Percentiles rank a stretch among this genome's conserved stretches.
Conservation (phyloP, 1,139 yeast species). For the Scheffersomyces cryptocercus region DNA sequence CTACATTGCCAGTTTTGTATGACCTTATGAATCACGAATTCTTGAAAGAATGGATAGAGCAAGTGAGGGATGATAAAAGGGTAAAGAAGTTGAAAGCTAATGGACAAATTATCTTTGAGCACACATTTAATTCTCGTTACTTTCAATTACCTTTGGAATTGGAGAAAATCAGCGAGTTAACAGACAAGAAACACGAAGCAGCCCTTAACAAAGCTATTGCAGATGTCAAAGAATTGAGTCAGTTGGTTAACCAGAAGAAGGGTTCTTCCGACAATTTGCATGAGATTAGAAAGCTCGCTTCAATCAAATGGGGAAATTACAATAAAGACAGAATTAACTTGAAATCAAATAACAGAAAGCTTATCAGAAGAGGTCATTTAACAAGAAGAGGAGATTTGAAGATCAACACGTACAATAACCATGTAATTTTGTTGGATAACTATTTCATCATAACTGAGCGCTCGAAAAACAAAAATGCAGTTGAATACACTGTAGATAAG, state of each 20-base stretch:
- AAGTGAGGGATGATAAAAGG: constrained; percentile 36
- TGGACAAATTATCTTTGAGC: constrained; percentile 64
- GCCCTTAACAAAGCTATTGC: constrained; percentile 57
- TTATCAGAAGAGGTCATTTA: constrained; percentile 63
- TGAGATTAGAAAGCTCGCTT: constrained; percentile 46
- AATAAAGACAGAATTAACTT: constrained; percentile 49
- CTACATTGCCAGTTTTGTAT: constrained; percentile 29
- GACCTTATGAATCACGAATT: constrained; percentile 39
- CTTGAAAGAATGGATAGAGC: constrained; percentile 54
- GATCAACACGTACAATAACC: constrained; percentile 50
- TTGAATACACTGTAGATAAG: constrained; percentile 47
- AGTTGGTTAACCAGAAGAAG: constrained; percentile 51
- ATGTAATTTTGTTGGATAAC: constrained; percentile 70
- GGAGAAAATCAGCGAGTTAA: constrained; percentile 54
- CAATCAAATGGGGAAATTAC: constrained; percentile 7
- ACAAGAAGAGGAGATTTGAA: constrained; percentile 63
- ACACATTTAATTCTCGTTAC: constrained; percentile 75
- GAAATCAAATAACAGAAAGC: constrained; percentile 54
- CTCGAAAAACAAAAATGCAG: constrained; percentile 24
- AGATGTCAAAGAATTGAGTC: constrained; percentile 35
- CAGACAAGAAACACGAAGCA: constrained; percentile 53
- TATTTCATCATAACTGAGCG: constrained; percentile 67
- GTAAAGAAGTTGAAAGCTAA: constrained; percentile 49
- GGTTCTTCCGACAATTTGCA: constrained; percentile 56
- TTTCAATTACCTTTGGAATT: constrained; percentile 72